Percentiles rank a stretch among this genome's conserved stretches.
Evolutionary conservation across 257 asterid genomes (phyloP).

Genomic region (Lithospermum erythrorhizon): DNA sequence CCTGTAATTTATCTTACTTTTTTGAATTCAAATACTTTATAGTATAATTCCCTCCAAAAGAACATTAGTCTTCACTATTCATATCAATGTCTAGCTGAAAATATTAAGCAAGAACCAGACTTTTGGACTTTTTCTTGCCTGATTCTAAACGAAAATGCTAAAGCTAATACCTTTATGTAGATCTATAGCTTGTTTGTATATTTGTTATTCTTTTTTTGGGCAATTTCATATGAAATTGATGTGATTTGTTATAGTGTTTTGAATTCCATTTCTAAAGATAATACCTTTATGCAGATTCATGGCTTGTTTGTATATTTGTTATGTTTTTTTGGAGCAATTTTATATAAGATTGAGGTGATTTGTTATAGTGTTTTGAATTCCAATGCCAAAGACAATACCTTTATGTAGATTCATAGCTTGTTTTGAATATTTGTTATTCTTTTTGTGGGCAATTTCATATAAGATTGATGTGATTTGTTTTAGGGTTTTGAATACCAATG

Average conservation of each 20-base stretch:
- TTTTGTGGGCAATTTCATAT: constrained; percentile 1
- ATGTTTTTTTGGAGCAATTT: background rate
- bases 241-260: constrained; percentile 34
- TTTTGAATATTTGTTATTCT: constrained; percentile 1
- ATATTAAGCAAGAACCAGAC: constrained; percentile 2
- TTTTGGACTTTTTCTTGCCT: too few relatives aligned
- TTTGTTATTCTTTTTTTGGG: constrained; percentile 2
- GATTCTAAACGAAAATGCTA: background rate
- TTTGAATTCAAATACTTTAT: too few relatives aligned
- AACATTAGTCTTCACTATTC: background rate
- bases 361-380: constrained; percentile 38
- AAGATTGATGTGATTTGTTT: constrained; percentile 22
- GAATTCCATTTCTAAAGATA: constrained; percentile 18
- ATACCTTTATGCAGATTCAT: constrained; percentile 10
- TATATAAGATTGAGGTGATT: constrained; percentile 13
- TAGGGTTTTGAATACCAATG: constrained; percentile 48
- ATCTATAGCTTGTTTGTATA: background rate
- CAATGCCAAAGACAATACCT: constrained; percentile 17
- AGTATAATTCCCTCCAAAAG: constrained; percentile 17
- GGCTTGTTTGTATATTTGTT: background rate
- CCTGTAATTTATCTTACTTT: too few relatives aligned
- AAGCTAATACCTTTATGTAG: constrained; percentile 12
- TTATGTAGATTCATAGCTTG: background rate
- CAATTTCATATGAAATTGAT: constrained; percentile 7
- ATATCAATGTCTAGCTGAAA: background rate